Evolutionary conservation across 345 rosid genomes (phyloP).

Genomic region (Reutealis trisperma): DNA sequence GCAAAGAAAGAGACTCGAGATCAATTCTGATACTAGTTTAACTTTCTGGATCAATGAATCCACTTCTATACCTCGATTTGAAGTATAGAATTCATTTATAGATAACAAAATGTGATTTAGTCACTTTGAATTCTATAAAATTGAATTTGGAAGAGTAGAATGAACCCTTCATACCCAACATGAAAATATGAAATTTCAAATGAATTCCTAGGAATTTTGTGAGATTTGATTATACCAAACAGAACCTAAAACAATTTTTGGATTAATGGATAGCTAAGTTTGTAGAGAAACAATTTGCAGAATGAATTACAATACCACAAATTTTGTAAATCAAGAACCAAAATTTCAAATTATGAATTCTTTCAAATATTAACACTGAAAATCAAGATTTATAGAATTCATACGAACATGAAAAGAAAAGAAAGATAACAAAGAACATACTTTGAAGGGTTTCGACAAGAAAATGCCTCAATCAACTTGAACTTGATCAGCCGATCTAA

Average conservation of each 20-base stretch:
- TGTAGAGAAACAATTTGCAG: not conserved
- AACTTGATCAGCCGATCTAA: conserved; percentile 31
- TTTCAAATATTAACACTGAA: not conserved
- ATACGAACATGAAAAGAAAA: not conserved
- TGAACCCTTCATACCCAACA: too few species aligned
- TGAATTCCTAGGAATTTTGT: too few species aligned
- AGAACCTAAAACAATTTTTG: not conserved
- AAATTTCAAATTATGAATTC: not conserved
- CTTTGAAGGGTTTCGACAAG: conserved; percentile 27
- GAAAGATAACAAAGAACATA: conserved; percentile 21
- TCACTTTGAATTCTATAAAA: too few species aligned
- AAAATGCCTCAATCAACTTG: conserved; percentile 22
- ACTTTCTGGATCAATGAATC: conserved; percentile 2
- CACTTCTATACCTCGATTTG: not conserved
- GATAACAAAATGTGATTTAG: too few species aligned
- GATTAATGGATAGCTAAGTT: not conserved
- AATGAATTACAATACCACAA: not conserved
- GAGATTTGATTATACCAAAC: too few species aligned
- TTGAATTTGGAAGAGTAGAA: too few species aligned
- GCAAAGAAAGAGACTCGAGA: conserved; percentile 13
- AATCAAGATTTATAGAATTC: conserved; percentile 1
- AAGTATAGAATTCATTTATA: too few species aligned
- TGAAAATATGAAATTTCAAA: too few species aligned
- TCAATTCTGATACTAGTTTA: conserved; percentile 18
- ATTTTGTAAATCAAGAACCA: not conserved